phyloP scores from a whole-genome alignment of 192 early-diverging fungal species.

The Gaertneriomyces semiglobifer region DNA sequence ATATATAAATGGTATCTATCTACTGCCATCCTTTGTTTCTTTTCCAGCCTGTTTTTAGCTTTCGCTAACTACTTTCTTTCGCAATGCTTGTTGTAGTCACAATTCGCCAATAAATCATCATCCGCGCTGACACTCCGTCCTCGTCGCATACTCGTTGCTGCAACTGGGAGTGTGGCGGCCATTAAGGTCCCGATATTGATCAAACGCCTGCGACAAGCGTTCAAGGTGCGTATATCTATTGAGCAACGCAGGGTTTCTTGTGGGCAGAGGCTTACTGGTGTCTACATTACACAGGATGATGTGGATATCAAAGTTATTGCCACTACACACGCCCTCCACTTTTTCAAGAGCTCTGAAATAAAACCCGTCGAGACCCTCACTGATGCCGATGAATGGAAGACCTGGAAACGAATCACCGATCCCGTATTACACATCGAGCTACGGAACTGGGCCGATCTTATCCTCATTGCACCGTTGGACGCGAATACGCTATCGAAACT shows the following conservation, averaged over 20 bases:
- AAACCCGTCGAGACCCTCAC: slow-evolving; percentile 54
- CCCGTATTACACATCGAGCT: slow-evolving; percentile 94
- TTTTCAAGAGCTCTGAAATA: slow-evolving; percentile 65
- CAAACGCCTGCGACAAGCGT: slow-evolving; percentile 27
- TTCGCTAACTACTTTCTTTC: too few species aligned
- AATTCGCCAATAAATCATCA: too few species aligned
- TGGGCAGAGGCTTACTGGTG: neutral
- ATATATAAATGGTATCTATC: too few species aligned
- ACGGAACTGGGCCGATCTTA: slow-evolving; percentile 90
- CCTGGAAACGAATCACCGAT: slow-evolving; percentile 79
- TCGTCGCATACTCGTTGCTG: slow-evolving; percentile 65
- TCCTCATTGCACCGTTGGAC: slow-evolving; percentile 85
- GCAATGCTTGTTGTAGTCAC: too few species aligned
- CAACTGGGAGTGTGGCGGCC: slow-evolving; percentile 87
- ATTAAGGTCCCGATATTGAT: slow-evolving; percentile 83
- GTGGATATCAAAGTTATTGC: slow-evolving; percentile 76
- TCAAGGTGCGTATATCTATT: slow-evolving; percentile 32
- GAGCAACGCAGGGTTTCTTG: neutral
- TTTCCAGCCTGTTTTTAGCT: too few species aligned
- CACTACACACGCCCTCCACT: slow-evolving; percentile 80
- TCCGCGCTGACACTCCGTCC: slow-evolving; percentile 5
- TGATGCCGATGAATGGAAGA: slow-evolving; percentile 86
- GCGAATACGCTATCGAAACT: slow-evolving; percentile 93
- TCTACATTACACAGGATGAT: slow-evolving; percentile 20
- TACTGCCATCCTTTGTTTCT: too few species aligned